phyloP scores from a whole-genome alignment of 75 land plant species.

The Sequoia sempervirens region DNA sequence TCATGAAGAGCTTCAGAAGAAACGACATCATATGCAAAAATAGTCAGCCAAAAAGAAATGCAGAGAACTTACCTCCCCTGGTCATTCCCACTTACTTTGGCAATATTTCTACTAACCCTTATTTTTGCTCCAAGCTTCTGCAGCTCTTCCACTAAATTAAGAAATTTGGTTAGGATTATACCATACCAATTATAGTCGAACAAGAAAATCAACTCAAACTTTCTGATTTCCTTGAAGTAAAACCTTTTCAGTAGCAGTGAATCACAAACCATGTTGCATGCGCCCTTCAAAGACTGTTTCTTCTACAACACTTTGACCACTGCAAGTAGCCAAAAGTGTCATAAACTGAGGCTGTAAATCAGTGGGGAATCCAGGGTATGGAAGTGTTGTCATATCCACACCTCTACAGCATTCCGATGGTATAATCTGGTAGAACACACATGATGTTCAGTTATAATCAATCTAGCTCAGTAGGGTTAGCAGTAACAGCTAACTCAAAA shows the following conservation, averaged over 20 bases:
- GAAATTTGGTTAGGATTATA: neutral
- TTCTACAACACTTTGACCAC: slow-evolving; percentile 53
- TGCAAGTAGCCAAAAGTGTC: slow-evolving; percentile 54
- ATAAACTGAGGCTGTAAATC: slow-evolving; percentile 75
- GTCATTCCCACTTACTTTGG: slow-evolving; percentile 41
- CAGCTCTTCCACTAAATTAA: slow-evolving; percentile 49
- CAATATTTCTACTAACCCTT: slow-evolving; percentile 33
- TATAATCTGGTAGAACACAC: slow-evolving; percentile 26
- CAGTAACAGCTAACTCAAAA: slow-evolving; percentile 2
- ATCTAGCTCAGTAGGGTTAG: neutral
- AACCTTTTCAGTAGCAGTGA: neutral
- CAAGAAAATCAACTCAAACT: neutral
- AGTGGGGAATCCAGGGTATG: slow-evolving; percentile 80
- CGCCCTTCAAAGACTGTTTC: slow-evolving; percentile 74
- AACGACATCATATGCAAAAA: neutral
- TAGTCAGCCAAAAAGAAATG: neutral
- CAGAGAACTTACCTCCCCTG: slow-evolving; percentile 35
- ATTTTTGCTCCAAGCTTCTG: slow-evolving; percentile 70
- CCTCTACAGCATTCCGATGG: slow-evolving; percentile 24
- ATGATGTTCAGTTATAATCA: neutral
- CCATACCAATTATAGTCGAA: neutral
- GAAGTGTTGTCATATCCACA: slow-evolving; percentile 45
- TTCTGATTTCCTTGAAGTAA: slow-evolving; percentile 5
- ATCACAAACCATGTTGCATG: slow-evolving; percentile 62
- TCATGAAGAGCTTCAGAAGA: neutral